Conservation (phyloP, 306 rosid genomes). For the Gastrolobium villosum region DNA sequence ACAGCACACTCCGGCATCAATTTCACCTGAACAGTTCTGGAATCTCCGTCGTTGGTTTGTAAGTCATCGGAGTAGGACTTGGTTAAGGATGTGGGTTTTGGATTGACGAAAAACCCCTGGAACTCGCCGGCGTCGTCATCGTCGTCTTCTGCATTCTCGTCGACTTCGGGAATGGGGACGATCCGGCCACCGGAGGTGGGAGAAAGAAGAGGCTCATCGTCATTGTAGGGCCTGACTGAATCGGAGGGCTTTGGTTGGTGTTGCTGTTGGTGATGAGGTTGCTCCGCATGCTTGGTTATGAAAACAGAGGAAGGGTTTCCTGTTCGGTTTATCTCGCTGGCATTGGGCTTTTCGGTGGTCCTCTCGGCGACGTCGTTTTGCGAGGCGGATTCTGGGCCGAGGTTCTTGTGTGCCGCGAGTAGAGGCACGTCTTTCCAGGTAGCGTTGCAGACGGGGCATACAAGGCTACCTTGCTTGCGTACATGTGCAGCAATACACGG, state of each 20-base stretch:
- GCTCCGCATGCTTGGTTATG: conserved; percentile 40
- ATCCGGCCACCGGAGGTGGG: conserved; percentile 61
- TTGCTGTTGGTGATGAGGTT: background rate
- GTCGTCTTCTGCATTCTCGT: conserved; percentile 61
- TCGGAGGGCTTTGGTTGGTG: conserved; percentile 44
- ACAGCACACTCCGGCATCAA: conserved; percentile 81
- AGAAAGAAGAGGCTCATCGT: conserved; percentile 78
- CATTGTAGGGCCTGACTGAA: conserved; percentile 63
- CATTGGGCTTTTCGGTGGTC: conserved; percentile 32
- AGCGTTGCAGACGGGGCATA: conserved; percentile 90
- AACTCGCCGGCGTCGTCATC: conserved; percentile 73
- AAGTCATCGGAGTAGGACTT: conserved; percentile 57
- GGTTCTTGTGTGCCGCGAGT: conserved; percentile 72
- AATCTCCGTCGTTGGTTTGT: conserved; percentile 46
- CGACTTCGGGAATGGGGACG: conserved; percentile 76
- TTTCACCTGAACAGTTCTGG: conserved; percentile 70
- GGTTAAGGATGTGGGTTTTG: conserved; percentile 59
- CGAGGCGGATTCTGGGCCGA: conserved; percentile 40
- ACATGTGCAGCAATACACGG: conserved; percentile 87
- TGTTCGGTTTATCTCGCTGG: conserved; percentile 12
- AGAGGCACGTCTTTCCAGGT: conserved; percentile 92
- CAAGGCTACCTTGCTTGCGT: conserved; percentile 69
- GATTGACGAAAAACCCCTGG: conserved; percentile 80
- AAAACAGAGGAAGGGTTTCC: conserved; percentile 45
- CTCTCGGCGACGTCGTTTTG: conserved; percentile 35